These are phyloP conservation scores for Dictyostelium brefeldianum DNA, from an alignment of 78 protist genomes.

Conservation along the genomic window DNA sequence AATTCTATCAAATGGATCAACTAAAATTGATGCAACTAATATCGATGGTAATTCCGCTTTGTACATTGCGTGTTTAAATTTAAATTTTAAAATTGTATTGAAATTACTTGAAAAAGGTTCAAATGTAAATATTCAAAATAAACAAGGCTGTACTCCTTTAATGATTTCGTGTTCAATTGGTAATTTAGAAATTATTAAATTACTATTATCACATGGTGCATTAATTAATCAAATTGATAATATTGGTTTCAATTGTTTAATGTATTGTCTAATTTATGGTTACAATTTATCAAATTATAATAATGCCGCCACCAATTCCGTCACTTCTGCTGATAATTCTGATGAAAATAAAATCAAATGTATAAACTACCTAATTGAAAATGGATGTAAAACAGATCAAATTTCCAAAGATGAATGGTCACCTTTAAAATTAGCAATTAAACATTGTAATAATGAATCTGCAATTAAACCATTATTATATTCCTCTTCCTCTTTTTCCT, in stretches of 20 bases:
- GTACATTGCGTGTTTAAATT: conserved; percentile 37
- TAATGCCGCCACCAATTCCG: background rate
- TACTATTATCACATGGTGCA: background rate
- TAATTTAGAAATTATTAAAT: background rate
- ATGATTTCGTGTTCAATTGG: conserved; percentile 32
- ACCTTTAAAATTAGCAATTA: conserved; percentile 53
- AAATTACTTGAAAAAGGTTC: background rate
- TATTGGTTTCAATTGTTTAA: conserved; percentile 25
- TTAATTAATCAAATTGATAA: conserved; percentile 12
- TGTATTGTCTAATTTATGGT: conserved; percentile 58
- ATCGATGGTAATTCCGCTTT: conserved; percentile 25
- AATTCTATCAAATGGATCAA: background rate
- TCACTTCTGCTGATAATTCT: background rate
- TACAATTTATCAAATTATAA: background rate
- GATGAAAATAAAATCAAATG: background rate
- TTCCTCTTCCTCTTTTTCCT: background rate
- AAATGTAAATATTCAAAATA: conserved; percentile 40
- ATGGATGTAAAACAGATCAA: conserved; percentile 24
- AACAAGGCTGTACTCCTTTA: conserved; percentile 25
- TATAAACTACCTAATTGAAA: background rate
- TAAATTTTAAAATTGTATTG: background rate
- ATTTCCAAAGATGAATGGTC: conserved; percentile 49
- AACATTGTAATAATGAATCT: conserved; percentile 21
- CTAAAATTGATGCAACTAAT: conserved; percentile 30
- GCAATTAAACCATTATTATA: background rate